Percentiles rank a stretch among this genome's conserved stretches.
These are phyloP conservation scores for Boletus edulis DNA, from an alignment of 768 basidiomycete genomes.

Conservation along the genomic window DNA sequence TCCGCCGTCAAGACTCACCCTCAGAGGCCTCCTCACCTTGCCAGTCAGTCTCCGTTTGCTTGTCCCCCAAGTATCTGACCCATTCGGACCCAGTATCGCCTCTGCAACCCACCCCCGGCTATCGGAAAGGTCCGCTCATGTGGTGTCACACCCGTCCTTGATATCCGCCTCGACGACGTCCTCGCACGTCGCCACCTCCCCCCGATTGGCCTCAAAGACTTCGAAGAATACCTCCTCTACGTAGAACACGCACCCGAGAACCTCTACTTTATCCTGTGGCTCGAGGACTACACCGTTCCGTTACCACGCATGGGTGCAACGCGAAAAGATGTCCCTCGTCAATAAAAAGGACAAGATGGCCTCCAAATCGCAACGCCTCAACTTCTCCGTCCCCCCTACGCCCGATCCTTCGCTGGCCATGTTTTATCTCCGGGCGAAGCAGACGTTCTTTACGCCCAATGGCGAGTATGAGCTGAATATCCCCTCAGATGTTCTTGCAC, in stretches of 20 bases:
- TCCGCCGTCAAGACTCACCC: slow-evolving; percentile 31
- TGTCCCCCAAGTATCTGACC: neutral
- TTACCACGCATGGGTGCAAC: slow-evolving; percentile 41
- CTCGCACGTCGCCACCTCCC: slow-evolving; percentile 76
- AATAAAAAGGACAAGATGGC: slow-evolving; percentile 42
- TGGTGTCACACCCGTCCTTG: slow-evolving; percentile 62
- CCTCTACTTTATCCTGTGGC: slow-evolving; percentile 83
- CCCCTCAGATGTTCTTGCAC: slow-evolving; percentile 61
- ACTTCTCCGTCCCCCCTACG: slow-evolving; percentile 31
- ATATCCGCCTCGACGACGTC: slow-evolving; percentile 71
- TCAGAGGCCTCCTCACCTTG: slow-evolving; percentile 35
- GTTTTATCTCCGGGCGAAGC: slow-evolving; percentile 77
- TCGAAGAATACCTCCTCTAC: slow-evolving; percentile 80
- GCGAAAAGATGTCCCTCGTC: slow-evolving; percentile 23
- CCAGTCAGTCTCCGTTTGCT: slow-evolving; percentile 31
- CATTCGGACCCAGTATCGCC: slow-evolving; percentile 33
- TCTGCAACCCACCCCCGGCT: slow-evolving; percentile 68
- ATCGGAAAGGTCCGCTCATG: slow-evolving; percentile 69
- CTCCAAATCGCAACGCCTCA: slow-evolving; percentile 33
- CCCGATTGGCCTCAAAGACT: slow-evolving; percentile 73
- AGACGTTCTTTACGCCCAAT: slow-evolving; percentile 76
- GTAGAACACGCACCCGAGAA: slow-evolving; percentile 76
- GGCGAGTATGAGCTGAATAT: slow-evolving; percentile 72
- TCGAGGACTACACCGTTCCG: slow-evolving; percentile 65
- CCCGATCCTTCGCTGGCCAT: slow-evolving; percentile 58